phyloP scores from a whole-genome alignment of 1,284 basidiomycete species.

The Cystobasidium sp. region DNA sequence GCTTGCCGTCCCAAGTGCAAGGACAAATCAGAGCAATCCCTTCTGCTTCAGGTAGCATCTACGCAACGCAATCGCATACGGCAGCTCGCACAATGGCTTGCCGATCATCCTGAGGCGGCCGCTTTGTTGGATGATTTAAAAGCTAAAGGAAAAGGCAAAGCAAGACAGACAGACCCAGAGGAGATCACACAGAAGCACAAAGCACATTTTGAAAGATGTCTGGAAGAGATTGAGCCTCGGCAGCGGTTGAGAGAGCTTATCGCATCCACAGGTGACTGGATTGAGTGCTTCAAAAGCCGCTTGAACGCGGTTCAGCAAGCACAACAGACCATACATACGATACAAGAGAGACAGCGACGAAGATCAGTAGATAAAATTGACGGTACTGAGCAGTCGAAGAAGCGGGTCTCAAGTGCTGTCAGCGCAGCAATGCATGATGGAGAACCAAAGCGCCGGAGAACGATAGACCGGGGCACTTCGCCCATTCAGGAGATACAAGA shows the following conservation, averaged over 20 bases:
- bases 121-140: slow-evolving; percentile 11
- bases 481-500: slow-evolving; percentile 17
- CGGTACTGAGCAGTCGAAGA: not conserved
- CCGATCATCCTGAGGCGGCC: slow-evolving; percentile 25
- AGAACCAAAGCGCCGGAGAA: not conserved
- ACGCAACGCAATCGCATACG: slow-evolving; percentile 13
- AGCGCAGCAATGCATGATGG: not conserved
- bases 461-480: slow-evolving; percentile 34
- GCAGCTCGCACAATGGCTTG: slow-evolving; percentile 18
- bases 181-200: slow-evolving; percentile 7
- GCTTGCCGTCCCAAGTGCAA: slow-evolving; percentile 20
- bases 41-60: slow-evolving; percentile 1
- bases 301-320: slow-evolving; percentile 4
- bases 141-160: slow-evolving; percentile 34
- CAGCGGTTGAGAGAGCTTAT: slow-evolving; percentile 18
- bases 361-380: not conserved
- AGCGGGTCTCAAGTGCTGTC: not conserved
- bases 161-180: not conserved
- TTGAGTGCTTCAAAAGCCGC: slow-evolving; percentile 13
- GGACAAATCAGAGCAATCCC: slow-evolving; percentile 4
- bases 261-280: slow-evolving; percentile 21
- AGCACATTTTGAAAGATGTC: slow-evolving; percentile 27
- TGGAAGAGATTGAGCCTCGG: slow-evolving; percentile 30
- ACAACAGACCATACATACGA: not conserved
- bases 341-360: not conserved